These are phyloP conservation scores for Isoetes taiwanensis DNA, from an alignment of 75 land plant species.

Conservation along the genomic window DNA sequence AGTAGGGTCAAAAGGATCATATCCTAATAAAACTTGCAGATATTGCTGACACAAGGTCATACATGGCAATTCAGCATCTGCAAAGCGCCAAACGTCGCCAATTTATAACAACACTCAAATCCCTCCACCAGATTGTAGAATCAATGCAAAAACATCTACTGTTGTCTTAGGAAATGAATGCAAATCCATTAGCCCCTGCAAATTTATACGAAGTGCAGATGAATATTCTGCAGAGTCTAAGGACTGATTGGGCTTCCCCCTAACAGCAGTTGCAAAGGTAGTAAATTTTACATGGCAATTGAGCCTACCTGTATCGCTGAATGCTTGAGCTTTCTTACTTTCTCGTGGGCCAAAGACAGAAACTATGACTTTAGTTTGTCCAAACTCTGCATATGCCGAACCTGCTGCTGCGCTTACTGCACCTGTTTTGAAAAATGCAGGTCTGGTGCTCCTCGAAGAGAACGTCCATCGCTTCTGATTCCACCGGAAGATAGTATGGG, in stretches of 20 bases:
- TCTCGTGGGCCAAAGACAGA: constrained; percentile 99
- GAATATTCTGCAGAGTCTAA: constrained; percentile 35
- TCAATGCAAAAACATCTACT: constrained; percentile 92
- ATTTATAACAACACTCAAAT: too few relatives aligned
- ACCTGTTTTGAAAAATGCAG: constrained; percentile 72
- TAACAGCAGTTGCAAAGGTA: constrained; percentile 64
- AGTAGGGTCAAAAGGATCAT: constrained; percentile 64
- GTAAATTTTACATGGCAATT: constrained; percentile 90
- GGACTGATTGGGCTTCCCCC: constrained; percentile 21
- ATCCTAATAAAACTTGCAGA: constrained; percentile 55
- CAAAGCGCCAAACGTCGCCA: constrained; percentile 93
- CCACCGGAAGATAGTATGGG: too few relatives aligned
- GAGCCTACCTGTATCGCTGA: constrained; percentile 76
- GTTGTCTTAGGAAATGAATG: constrained; percentile 94
- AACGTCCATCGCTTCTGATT: too few relatives aligned
- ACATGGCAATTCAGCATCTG: constrained; percentile 96
- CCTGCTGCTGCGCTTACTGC: constrained; percentile 90
- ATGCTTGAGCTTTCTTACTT: constrained; percentile 89
- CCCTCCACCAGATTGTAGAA: constrained; percentile 96
- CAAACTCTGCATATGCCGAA: constrained; percentile 97
- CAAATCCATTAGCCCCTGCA: constrained; percentile 83
- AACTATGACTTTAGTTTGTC: constrained; percentile 91
- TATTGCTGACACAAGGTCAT: constrained; percentile 77
- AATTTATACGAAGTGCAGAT: constrained; percentile 72
- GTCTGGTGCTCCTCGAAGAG: too few relatives aligned